These are phyloP conservation scores for Ganoderma sp. DNA, from an alignment of 1,284 basidiomycete species.

Conservation along the genomic window DNA sequence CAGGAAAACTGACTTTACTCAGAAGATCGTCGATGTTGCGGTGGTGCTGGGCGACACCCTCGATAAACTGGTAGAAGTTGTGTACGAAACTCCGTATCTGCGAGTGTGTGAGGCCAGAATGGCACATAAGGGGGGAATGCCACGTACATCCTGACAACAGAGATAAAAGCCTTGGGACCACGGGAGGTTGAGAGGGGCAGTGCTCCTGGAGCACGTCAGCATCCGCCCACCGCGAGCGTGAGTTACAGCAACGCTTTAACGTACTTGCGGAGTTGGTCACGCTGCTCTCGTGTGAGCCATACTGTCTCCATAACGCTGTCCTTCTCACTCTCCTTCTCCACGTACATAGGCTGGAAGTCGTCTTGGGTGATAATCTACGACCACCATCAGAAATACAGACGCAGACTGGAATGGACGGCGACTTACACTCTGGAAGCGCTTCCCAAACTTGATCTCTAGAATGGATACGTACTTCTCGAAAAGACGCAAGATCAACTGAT, in stretches of 20 bases:
- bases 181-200: slow-evolving; percentile 81
- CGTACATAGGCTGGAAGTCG: slow-evolving; percentile 91
- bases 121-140: background rate
- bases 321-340: slow-evolving; percentile 75
- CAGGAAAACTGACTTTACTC: slow-evolving; percentile 68
- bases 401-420: background rate
- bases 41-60: slow-evolving; percentile 91
- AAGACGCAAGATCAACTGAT: slow-evolving; percentile 83
- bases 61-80: slow-evolving; percentile 96
- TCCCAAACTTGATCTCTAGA: slow-evolving; percentile 83
- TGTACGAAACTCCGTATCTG: slow-evolving; percentile 92
- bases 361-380: slow-evolving; percentile 85
- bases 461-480: slow-evolving; percentile 92
- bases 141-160: slow-evolving; percentile 88
- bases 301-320: slow-evolving; percentile 82
- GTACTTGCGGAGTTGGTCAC: slow-evolving; percentile 66
- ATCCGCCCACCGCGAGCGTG: background rate
- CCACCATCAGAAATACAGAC: slow-evolving; percentile 2
- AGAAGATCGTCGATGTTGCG: slow-evolving; percentile 92
- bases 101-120: background rate
- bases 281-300: slow-evolving; percentile 81
- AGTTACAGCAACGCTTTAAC: slow-evolving; percentile 11
- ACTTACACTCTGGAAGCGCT: slow-evolving; percentile 80
- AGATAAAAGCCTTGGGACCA: slow-evolving; percentile 97
- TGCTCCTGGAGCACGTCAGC: slow-evolving; percentile 52